phyloP scores from a whole-genome alignment of 2,329 filamentous ascomycete species.

The Botrytis paeoniae region DNA sequence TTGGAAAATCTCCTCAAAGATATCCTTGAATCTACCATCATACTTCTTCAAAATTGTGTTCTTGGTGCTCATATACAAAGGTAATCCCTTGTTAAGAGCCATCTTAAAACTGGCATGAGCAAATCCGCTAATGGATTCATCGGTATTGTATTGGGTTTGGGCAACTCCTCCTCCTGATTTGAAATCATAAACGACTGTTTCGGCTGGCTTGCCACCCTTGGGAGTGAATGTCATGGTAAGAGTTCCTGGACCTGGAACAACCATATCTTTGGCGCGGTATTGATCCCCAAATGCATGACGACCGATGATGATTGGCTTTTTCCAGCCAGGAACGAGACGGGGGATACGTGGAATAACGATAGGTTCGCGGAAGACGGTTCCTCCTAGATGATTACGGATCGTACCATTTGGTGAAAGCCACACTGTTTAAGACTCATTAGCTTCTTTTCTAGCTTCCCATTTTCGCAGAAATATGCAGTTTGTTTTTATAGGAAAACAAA shows the following conservation, averaged over 20 bases:
- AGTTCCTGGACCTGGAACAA: conserved; percentile 79
- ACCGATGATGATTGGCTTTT: conserved; percentile 98
- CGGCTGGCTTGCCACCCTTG: conserved; percentile 73
- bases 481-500: neutral
- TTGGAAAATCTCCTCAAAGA: conserved; percentile 97
- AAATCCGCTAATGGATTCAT: conserved; percentile 91
- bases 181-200: conserved; percentile 89
- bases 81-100: conserved; percentile 78
- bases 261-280: conserved; percentile 92
- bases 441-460: neutral
- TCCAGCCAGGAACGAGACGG: conserved; percentile 93
- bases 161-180: conserved; percentile 81
- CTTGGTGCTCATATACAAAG: conserved; percentile 99
- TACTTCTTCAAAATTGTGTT: conserved; percentile 99
- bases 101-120: conserved; percentile 97
- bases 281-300: conserved; percentile 98
- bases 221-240: conserved; percentile 95
- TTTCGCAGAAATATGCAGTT: neutral
- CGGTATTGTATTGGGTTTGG: conserved; percentile 97
- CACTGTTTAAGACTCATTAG: conserved; percentile 54
- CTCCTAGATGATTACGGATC: conserved; percentile 72
- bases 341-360: conserved; percentile 95
- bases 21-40: conserved; percentile 98
- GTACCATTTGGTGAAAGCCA: conserved; percentile 98
- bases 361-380: conserved; percentile 98